Base-by-base conservation (phyloP, 2,329 filamentous ascomycete genomes). In the Hypoxylon sp. region DNA sequence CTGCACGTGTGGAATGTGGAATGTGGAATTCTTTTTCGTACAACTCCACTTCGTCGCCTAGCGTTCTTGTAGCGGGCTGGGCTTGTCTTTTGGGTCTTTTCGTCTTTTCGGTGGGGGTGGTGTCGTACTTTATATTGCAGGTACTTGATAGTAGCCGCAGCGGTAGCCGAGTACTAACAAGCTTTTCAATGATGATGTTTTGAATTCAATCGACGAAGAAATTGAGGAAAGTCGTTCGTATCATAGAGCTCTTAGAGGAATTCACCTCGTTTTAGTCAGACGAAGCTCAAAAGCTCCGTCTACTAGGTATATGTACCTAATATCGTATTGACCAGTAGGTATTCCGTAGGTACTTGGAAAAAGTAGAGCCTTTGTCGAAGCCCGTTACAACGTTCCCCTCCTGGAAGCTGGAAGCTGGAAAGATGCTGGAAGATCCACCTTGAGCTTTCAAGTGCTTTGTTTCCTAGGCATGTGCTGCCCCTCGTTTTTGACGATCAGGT, bases 51-150 rank as follows among this genome's bases (percentile, higher is more conserved):
- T 52, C 59, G 60, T 63, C 51, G 54, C 50, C 49, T 63, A 63
- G 65, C 65, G 65, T 65, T 66, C 51, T 66, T 44, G 34, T 60
- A 66, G 56, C 57, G 64, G 60, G 64, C 60, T 66, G 59, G 44
- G 41, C 49, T 43, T 52, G 41, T 47, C 34, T 24, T 62, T 56
- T 41, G 13, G 55, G 58, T n/a, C n/a, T n/a, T n/a, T n/a, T 43
- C 48, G 41, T 47, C 34, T 24, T 62, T 56, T 41, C 8, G 55
- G 58, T 55, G 63, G 52, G 58, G 59, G 32, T 22, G 26, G 39
- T 28, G 52, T 55, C 49, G 56, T 67, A 59, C 56, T 37, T 65
- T 53, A 58, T 49, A 60, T 34, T 34, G 32, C 15, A 34, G n/a
- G n/a, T 7, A 4, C 46, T 56, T 60, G 63, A 64, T 46, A 37